Evolutionary conservation across 495 filamentous ascomycete species (phyloP).

Genomic region (Penicillium nucicola): DNA sequence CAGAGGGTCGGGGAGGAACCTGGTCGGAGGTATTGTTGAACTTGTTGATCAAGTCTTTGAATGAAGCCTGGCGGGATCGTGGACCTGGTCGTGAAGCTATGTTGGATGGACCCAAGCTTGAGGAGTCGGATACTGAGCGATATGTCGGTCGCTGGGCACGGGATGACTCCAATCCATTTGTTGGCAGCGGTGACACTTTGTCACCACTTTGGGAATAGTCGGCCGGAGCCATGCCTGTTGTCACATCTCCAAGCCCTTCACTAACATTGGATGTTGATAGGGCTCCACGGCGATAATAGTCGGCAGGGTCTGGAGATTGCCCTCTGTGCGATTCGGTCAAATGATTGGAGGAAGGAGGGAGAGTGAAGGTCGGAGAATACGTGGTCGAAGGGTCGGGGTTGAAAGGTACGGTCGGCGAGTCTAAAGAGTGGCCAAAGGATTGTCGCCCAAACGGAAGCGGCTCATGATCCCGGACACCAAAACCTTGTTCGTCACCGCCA

Average conservation of each 20-base stretch:
- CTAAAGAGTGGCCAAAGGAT: conserved; percentile 29
- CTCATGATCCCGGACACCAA: conserved; percentile 32
- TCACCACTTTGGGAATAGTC: conserved; percentile 12
- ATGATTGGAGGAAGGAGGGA: conserved; percentile 12
- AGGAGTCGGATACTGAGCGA: conserved; percentile 38
- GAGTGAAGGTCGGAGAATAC: conserved; percentile 22
- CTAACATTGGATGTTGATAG: conserved; percentile 23
- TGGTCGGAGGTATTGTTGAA: conserved; percentile 58
- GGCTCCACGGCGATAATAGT: conserved; percentile 46
- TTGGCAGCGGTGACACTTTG: conserved; percentile 28
- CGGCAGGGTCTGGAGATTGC: conserved; percentile 50
- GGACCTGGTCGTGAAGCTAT: conserved; percentile 16
- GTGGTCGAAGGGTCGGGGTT: conserved; percentile 26
- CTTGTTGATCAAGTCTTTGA: conserved; percentile 59
- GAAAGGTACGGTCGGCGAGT: conserved; percentile 24
- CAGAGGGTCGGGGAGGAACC: conserved; percentile 45
- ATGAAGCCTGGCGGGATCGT: conserved; percentile 46
- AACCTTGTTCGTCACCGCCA: conserved; percentile 42
- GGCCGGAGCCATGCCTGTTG: conserved; percentile 19
- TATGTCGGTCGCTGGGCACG: conserved; percentile 22
- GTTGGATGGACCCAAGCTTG: conserved; percentile 8
- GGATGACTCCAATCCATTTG: conserved; percentile 24
- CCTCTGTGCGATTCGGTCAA: conserved; percentile 10
- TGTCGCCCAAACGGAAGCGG: conserved; percentile 37
- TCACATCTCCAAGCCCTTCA: conserved; percentile 24